Evolutionary conservation across 1,139 yeast species (phyloP).

Genomic region (Nakaseomyces nivariensis): DNA sequence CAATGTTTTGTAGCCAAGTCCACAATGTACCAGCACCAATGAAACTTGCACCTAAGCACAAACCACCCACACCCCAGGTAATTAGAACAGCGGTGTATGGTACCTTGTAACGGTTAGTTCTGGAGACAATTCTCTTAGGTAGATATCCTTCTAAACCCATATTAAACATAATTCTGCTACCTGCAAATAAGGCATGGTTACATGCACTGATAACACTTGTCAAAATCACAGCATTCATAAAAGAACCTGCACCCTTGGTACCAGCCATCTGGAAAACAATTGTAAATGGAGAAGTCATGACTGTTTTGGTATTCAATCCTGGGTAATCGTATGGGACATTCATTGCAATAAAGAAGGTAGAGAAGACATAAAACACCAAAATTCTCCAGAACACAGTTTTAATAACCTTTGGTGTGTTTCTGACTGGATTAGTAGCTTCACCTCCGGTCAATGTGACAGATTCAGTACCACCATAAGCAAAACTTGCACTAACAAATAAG

Average conservation of each 20-base stretch:
- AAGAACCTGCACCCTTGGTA: constrained; percentile 35
- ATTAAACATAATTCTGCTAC: constrained; percentile 39
- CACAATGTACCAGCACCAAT: constrained; percentile 31
- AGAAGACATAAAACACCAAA: constrained; percentile 37
- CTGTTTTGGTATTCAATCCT: constrained; percentile 32
- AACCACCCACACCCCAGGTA: constrained; percentile 32
- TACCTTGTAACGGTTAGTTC: constrained; percentile 36
- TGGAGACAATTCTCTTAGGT: constrained; percentile 36
- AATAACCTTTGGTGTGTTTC: constrained; percentile 48
- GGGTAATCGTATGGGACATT: constrained; percentile 39
- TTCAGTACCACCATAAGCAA: constrained; percentile 63
- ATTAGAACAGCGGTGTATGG: constrained; percentile 36
- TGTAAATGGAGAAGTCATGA: constrained; percentile 56
- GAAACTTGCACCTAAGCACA: constrained; percentile 32
- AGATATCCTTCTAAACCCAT: constrained; percentile 42
- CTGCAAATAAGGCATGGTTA: constrained; percentile 43
- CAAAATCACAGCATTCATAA: constrained; percentile 43
- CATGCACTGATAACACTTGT: constrained; percentile 45
- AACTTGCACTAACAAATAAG: constrained; percentile 47
- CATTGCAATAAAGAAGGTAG: constrained; percentile 40
- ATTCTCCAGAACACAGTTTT: constrained; percentile 50
- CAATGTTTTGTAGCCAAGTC: constrained; percentile 33
- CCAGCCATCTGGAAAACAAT: constrained; percentile 49
- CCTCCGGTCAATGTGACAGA: constrained; percentile 58
- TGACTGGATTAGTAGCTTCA: constrained; percentile 50